Conservation (phyloP, 257 asterid species). For the Solanum corneliomulleri region DNA sequence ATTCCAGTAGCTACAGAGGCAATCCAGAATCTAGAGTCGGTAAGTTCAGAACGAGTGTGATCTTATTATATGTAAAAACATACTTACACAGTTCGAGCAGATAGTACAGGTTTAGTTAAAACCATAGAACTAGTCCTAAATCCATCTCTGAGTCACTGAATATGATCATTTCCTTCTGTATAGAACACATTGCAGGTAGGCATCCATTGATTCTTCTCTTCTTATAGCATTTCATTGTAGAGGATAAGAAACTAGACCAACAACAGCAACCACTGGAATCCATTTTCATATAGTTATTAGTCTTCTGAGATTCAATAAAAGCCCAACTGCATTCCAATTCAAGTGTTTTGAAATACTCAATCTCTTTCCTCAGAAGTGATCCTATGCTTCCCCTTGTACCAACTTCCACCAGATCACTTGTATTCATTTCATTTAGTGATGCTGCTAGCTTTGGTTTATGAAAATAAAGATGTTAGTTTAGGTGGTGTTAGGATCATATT, state of each 20-base stretch:
- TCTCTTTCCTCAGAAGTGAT: constrained; percentile 72
- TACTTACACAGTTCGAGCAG: background rate
- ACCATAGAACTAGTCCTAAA: constrained; percentile 18
- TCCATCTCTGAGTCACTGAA: constrained; percentile 32
- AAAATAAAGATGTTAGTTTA: background rate
- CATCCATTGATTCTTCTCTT: constrained; percentile 35
- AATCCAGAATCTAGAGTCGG: background rate
- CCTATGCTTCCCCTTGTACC: constrained; percentile 81
- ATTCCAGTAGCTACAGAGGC: background rate
- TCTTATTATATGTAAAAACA: background rate
- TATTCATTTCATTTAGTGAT: constrained; percentile 14
- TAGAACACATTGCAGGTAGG: constrained; percentile 24
- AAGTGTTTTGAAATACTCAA: constrained; percentile 48
- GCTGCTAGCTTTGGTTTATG: background rate
- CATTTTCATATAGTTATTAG: constrained; percentile 12
- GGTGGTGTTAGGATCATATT: background rate
- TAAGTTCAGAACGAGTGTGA: background rate
- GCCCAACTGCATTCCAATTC: constrained; percentile 25
- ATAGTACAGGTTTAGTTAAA: background rate
- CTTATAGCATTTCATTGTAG: constrained; percentile 34
- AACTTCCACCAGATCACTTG: constrained; percentile 25
- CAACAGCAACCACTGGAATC: constrained; percentile 12
- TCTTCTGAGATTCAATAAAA: constrained; percentile 14
- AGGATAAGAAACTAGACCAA: constrained; percentile 40
- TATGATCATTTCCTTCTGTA: constrained; percentile 19